A percentile compares a stretch with the other conserved stretches of the same genome.
phyloP scores from a whole-genome alignment of 2,329 filamentous ascomycete genomes.

The Pseudofabraea citricarpa region DNA sequence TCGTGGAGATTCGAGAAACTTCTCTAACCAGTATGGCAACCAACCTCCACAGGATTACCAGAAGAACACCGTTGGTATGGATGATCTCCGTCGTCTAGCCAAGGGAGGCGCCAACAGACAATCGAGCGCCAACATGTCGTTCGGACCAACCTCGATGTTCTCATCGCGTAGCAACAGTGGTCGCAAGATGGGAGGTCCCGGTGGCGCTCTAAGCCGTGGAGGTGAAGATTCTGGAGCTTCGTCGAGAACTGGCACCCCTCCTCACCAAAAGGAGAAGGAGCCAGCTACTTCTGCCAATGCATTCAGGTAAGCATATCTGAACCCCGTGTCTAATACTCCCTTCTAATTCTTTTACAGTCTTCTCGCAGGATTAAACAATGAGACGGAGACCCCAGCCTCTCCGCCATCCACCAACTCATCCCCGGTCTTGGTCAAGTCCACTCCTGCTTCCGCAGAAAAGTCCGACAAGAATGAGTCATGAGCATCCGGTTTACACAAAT shows the following conservation, averaged over 20 bases:
- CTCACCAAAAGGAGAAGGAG: constrained; percentile 59
- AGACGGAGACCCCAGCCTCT: constrained; percentile 59
- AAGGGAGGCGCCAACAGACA: constrained; percentile 55
- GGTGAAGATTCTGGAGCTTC: constrained; percentile 83
- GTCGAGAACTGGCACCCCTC: constrained; percentile 85
- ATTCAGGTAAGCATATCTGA: constrained; percentile 69
- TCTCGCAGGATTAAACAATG: constrained; percentile 44
- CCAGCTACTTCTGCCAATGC: constrained; percentile 75
- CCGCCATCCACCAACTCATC: constrained; percentile 66
- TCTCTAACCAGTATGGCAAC: constrained; percentile 68
- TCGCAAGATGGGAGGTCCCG: constrained; percentile 66
- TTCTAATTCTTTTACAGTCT: constrained; percentile 37
- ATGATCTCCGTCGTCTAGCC: constrained; percentile 80
- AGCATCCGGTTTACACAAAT: constrained; percentile 28
- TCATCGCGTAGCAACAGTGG: constrained; percentile 88
- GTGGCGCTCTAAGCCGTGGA: constrained; percentile 65
- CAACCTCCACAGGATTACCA: constrained; percentile 65
- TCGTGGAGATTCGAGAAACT: constrained; percentile 82
- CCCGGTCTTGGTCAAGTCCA: constrained; percentile 59
- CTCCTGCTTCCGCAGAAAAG: constrained; percentile 42
- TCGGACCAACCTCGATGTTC: constrained; percentile 86
- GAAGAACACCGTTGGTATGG: constrained; percentile 81
- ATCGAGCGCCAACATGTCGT: constrained; percentile 54
- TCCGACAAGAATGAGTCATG: constrained; percentile 45
- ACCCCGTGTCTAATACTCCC: background rate